A percentile compares a stretch with the other conserved stretches of the same genome.
Evolutionary conservation across 2,329 filamentous ascomycete genomes (phyloP).

Genomic region (Incumbomyces lentus): DNA sequence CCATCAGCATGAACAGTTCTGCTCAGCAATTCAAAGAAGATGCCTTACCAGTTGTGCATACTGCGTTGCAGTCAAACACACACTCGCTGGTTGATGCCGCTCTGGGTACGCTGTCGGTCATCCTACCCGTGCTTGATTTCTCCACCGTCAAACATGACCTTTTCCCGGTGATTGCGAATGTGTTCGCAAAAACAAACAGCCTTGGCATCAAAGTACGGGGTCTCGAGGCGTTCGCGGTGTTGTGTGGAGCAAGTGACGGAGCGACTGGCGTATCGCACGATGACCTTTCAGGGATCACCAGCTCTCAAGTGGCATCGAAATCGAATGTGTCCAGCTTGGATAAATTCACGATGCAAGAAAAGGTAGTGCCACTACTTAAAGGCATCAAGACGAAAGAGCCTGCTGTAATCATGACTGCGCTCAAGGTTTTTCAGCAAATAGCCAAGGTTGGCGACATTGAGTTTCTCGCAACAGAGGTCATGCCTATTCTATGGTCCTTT

Average conservation of each 20-base stretch:
- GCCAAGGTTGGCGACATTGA: conserved; percentile 74
- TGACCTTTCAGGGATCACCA: conserved; percentile 61
- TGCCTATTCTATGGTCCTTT: conserved; percentile 87
- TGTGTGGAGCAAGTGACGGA: conserved; percentile 65
- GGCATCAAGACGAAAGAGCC: conserved; percentile 97
- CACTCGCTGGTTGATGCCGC: conserved; percentile 82
- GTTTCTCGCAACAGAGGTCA: conserved; percentile 80
- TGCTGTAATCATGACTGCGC: conserved; percentile 87
- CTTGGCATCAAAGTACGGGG: conserved; percentile 90
- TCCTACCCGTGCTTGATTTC: conserved; percentile 87
- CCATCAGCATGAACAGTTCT: conserved; percentile 68
- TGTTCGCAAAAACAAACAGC: conserved; percentile 88
- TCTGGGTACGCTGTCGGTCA: conserved; percentile 62
- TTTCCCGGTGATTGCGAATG: conserved; percentile 79
- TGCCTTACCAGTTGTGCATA: conserved; percentile 72
- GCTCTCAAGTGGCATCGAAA: conserved; percentile 34
- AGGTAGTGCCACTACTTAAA: conserved; percentile 80
- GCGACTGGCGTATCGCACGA: conserved; percentile 42
- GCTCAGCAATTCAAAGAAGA: conserved; percentile 96
- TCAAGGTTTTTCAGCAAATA: conserved; percentile 75
- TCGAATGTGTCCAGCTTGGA: conserved; percentile 69
- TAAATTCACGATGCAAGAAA: conserved; percentile 97
- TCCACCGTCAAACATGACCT: conserved; percentile 95
- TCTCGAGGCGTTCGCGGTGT: conserved; percentile 75
- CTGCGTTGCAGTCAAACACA: conserved; percentile 78